Percentiles rank a stretch among this genome's conserved stretches.
Evolutionary conservation across 208 protist genomes (phyloP).

Genomic region (Naegleria gruberi): DNA sequence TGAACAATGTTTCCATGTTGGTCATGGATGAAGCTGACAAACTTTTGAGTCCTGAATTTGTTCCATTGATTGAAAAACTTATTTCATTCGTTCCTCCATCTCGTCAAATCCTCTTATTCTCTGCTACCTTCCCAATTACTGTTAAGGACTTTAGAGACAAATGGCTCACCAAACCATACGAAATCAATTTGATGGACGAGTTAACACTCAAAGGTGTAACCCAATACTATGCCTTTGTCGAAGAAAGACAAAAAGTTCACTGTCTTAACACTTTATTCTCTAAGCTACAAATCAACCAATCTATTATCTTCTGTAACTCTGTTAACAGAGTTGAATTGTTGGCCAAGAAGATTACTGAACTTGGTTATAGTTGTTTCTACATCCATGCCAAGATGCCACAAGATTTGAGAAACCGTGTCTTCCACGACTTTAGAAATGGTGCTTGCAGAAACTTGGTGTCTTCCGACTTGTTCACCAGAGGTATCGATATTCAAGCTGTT

Average conservation of each 20-base stretch:
- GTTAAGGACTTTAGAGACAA: constrained; percentile 86
- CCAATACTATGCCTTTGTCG: constrained; percentile 98
- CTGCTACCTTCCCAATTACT: constrained; percentile 94
- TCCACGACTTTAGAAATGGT: constrained; percentile 97
- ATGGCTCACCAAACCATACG: constrained; percentile 85
- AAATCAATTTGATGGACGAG: constrained; percentile 98
- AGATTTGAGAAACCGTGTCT: constrained; percentile 93
- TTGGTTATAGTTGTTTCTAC: constrained; percentile 97
- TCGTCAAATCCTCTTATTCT: constrained; percentile 95
- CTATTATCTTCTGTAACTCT: constrained; percentile 99
- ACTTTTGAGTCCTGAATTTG: constrained; percentile 92
- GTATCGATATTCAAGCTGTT: constrained; percentile 98
- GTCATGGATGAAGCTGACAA: constrained; percentile 99
- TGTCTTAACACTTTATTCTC: constrained; percentile 98
- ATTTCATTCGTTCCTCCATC: constrained; percentile 64
- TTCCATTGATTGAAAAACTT: constrained; percentile 84
- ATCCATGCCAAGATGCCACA: constrained; percentile 99
- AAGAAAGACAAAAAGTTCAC: constrained; percentile 97
- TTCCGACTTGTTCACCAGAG: constrained; percentile 97
- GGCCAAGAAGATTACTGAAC: constrained; percentile 98
- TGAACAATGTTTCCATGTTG: constrained; percentile 84
- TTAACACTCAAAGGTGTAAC: constrained; percentile 96
- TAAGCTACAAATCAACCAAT: constrained; percentile 98
- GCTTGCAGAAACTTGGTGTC: constrained; percentile 95
- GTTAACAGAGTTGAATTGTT: constrained; percentile 96